Base-by-base conservation (phyloP, 352 stramenopile genomes). In the Globisporangium paroecandrum region DNA sequence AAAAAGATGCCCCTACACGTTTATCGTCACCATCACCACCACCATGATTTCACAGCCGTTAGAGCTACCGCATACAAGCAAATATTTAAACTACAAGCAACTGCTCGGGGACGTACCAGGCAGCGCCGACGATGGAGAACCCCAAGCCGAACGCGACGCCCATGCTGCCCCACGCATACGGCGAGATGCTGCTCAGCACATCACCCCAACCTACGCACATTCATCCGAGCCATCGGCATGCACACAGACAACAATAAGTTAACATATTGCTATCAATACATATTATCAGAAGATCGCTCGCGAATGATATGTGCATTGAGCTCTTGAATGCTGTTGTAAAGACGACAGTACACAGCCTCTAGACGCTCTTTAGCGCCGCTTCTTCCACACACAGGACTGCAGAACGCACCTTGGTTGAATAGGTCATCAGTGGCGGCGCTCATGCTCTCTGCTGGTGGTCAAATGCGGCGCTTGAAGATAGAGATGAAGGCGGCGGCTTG, bases 181-280 rank as follows among this genome's bases (percentile, higher is more conserved):
- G 98, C 15, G 97, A 99, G 79, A 99, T 99, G 85, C 98, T 98
- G 57, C 96, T 98, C 64, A 99, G 86, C 62, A 99, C 90, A 84
- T 99, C 96, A 51, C 84, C 87, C 90, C 90, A 97, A 67, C 89
- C 89, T 97, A 66, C 3, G 12, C 56, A 62, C 56, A 15, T 3
- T 3, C 32, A 32, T 49, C 7, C 7, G 4, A 34, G 3, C 22
- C n/a, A 62, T 47, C 9, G 24, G 6, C 9, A 54, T 10, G 25
- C 13, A 24, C n/a, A 15, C 13, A 55, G 2, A 55, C 36, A 32
- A 15, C 6, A 7, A 36, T 46, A 10, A 60, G 55, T 43, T 25
- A 51, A 18, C 43, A 24, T n/a, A 15, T 46, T 46, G 38, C 12
- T 46, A 46, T 41, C 27, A 2, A 10, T 15, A 27, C 22, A 64